These are phyloP conservation scores for Pelargonium myrrhifolium DNA, from an alignment of 441 rosid genomes.

Conservation along the genomic window DNA sequence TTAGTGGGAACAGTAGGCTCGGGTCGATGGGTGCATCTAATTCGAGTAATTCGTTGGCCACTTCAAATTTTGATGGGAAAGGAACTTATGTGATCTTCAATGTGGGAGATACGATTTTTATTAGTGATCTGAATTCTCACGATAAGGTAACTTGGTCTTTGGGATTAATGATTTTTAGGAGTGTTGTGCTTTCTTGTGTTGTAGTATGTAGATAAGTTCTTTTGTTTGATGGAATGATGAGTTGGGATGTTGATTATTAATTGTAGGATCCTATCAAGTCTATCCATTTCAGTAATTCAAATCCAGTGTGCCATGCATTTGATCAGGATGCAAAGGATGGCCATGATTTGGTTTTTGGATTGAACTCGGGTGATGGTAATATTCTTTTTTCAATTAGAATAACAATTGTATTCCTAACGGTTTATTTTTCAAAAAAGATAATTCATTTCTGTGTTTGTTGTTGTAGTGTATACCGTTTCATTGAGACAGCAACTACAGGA, in stretches of 20 bases:
- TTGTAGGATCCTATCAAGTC: constrained; percentile 93
- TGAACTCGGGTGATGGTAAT: constrained; percentile 93
- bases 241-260: constrained; percentile 20
- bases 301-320: constrained; percentile 91
- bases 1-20: constrained; percentile 56
- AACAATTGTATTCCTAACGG: constrained; percentile 14
- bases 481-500: constrained; percentile 96
- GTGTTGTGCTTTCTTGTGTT: constrained; percentile 14
- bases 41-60: constrained; percentile 49
- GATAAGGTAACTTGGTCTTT: constrained; percentile 61
- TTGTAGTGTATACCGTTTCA: constrained; percentile 83
- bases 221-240: background rate
- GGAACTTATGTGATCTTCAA: constrained; percentile 95
- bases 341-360: constrained; percentile 88
- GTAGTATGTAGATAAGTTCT: background rate
- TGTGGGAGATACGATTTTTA: constrained; percentile 82
- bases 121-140: constrained; percentile 95
- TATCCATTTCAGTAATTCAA: constrained; percentile 79
- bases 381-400: constrained; percentile 18
- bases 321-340: constrained; percentile 94
- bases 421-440: constrained; percentile 24
- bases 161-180: constrained; percentile 12
- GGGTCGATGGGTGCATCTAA: constrained; percentile 71
- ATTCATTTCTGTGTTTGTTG: constrained; percentile 24
- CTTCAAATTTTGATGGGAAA: constrained; percentile 86